These are phyloP conservation scores for Rosa hybrid DNA, from an alignment of 331 rosid genomes.

Conservation along the genomic window DNA sequence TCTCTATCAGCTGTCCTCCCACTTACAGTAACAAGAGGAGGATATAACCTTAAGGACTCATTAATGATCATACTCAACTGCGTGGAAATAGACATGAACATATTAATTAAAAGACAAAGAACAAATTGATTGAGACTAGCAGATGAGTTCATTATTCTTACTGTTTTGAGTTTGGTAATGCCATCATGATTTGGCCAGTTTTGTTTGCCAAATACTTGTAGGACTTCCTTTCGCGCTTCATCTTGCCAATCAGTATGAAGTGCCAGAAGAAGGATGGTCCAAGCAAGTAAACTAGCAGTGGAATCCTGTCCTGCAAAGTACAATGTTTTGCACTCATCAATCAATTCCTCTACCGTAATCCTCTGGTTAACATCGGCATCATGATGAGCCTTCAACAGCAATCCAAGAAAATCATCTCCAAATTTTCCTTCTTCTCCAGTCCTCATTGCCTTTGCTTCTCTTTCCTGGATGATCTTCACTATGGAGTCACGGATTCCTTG, in stretches of 20 bases:
- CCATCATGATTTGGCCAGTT: neutral
- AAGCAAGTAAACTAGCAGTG: neutral
- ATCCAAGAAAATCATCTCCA: neutral
- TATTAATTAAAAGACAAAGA: neutral
- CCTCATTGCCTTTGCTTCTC: neutral
- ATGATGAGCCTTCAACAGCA: neutral
- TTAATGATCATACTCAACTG: neutral
- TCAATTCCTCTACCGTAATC: neutral
- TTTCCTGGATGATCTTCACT: neutral
- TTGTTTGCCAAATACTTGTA: neutral
- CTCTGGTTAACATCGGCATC: neutral
- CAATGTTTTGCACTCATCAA: neutral
- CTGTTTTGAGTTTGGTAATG: neutral
- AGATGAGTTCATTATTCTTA: neutral
- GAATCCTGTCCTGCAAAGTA: neutral
- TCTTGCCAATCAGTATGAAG: slow-evolving; percentile 3
- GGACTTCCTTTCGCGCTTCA: neutral
- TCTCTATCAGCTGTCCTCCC: neutral
- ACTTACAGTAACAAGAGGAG: neutral
- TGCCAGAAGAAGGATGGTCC: slow-evolving; percentile 1
- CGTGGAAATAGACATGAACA: neutral
- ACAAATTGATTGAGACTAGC: neutral
- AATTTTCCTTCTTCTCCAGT: neutral
- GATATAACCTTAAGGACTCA: neutral
- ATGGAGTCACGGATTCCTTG: neutral